phyloP scores from a whole-genome alignment of 345 rosid species.

The Melastoma malabathricum region DNA sequence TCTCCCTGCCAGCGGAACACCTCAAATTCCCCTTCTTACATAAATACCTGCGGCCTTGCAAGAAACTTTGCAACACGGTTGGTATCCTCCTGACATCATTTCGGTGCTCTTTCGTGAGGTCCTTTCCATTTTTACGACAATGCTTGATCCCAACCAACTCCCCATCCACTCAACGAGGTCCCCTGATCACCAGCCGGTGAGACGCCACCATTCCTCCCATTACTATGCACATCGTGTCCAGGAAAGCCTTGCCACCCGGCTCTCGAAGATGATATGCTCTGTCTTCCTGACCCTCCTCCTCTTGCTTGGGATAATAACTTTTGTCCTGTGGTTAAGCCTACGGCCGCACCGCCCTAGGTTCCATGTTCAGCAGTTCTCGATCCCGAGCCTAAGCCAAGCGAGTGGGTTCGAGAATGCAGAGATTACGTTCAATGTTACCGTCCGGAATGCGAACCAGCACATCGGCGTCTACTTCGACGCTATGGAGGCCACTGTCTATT shows the following conservation, averaged over 20 bases:
- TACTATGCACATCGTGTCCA: slow-evolving; percentile 44
- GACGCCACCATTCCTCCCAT: slow-evolving; percentile 24
- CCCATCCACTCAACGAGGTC: slow-evolving; percentile 13
- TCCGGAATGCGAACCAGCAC: slow-evolving; percentile 59
- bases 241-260: slow-evolving; percentile 50
- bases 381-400: slow-evolving; percentile 36
- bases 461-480: slow-evolving; percentile 48
- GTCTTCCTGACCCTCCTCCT: slow-evolving; percentile 40
- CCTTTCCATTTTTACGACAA: slow-evolving; percentile 2
- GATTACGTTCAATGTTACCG: slow-evolving; percentile 46
- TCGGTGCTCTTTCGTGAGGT: background rate
- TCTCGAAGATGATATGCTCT: slow-evolving; percentile 47
- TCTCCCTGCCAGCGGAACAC: slow-evolving; percentile 10
- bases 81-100: background rate
- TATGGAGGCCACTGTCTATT: slow-evolving; percentile 40
- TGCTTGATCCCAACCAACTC: slow-evolving; percentile 13
- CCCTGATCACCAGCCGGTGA: slow-evolving; percentile 9
- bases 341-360: slow-evolving; percentile 86
- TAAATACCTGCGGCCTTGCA: background rate
- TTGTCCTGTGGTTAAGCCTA: slow-evolving; percentile 68
- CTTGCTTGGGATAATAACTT: slow-evolving; percentile 27
- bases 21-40: background rate
- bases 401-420: slow-evolving; percentile 40
- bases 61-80: no score
- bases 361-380: slow-evolving; percentile 26